Evolutionary conservation across 306 rosid genomes (phyloP).

Genomic region (Geum urbanum): DNA sequence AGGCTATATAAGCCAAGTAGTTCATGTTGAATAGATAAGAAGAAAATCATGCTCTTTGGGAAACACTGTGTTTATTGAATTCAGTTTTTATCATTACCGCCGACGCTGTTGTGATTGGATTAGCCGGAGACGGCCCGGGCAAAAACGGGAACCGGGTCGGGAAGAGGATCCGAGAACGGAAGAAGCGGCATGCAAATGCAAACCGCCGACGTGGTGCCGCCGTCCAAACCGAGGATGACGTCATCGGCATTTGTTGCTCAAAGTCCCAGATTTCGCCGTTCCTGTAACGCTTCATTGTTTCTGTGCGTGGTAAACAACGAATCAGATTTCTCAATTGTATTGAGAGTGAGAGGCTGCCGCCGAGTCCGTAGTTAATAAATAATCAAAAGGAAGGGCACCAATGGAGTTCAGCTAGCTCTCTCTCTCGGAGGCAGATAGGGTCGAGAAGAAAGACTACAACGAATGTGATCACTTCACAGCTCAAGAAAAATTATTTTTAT

Average conservation of each 20-base stretch:
- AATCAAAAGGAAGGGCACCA: background rate
- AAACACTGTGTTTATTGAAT: no score
- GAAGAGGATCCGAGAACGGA: slow-evolving; percentile 45
- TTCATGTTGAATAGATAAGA: no score
- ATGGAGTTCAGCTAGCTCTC: background rate
- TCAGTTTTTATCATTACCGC: slow-evolving; percentile 42
- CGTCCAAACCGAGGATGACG: slow-evolving; percentile 73
- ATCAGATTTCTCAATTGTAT: background rate
- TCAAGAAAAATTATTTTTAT: no score
- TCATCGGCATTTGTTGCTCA: slow-evolving; percentile 54
- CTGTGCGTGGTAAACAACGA: background rate
- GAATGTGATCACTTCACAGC: no score
- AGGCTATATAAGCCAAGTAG: no score
- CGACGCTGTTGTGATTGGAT: slow-evolving; percentile 91
- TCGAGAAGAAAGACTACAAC: slow-evolving; percentile 1
- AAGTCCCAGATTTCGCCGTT: slow-evolving; percentile 83
- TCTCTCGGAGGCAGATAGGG: background rate
- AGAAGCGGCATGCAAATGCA: slow-evolving; percentile 72
- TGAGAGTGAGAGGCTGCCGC: background rate
- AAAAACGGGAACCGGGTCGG: slow-evolving; percentile 59
- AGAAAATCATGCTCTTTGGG: no score
- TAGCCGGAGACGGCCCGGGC: slow-evolving; percentile 86
- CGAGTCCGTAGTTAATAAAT: background rate
- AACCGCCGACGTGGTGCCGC: slow-evolving; percentile 84
- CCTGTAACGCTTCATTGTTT: slow-evolving; percentile 54